Evolutionary conservation across 768 basidiomycete genomes (phyloP).

Genomic region (Pleurotus tuoliensis): DNA sequence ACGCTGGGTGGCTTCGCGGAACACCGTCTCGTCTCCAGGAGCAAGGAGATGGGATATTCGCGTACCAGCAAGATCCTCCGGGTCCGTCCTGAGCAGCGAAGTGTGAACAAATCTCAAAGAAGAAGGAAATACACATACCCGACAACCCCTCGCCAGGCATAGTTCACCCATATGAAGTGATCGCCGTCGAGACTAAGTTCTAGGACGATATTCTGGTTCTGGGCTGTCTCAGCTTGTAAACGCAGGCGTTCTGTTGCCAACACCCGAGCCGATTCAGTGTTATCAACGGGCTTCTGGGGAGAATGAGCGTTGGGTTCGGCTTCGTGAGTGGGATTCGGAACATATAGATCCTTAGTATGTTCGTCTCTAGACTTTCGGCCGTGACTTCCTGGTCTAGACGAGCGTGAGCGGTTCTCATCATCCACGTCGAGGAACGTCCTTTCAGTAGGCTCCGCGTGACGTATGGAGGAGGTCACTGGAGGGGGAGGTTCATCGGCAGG

Average conservation of each 20-base stretch:
- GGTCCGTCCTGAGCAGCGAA: slow-evolving; percentile 61
- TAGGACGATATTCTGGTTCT: slow-evolving; percentile 93
- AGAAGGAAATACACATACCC: slow-evolving; percentile 49
- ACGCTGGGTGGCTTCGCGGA: slow-evolving; percentile 80
- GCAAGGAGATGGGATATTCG: slow-evolving; percentile 81
- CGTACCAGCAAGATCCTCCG: slow-evolving; percentile 70
- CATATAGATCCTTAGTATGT: slow-evolving; percentile 42
- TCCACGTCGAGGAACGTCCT: slow-evolving; percentile 47
- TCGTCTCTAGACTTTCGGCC: slow-evolving; percentile 58
- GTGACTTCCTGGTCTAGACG: slow-evolving; percentile 46
- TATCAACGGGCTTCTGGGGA: slow-evolving; percentile 49
- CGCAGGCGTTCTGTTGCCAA: slow-evolving; percentile 85
- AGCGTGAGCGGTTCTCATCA: slow-evolving; percentile 48
- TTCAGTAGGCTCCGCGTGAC: slow-evolving; percentile 39
- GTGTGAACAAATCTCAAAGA: slow-evolving; percentile 2
- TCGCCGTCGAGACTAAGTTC: slow-evolving; percentile 94
- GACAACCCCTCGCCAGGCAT: slow-evolving; percentile 90
- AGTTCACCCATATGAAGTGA: slow-evolving; percentile 93
- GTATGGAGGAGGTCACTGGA: slow-evolving; percentile 28
- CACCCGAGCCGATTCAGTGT: slow-evolving; percentile 74
- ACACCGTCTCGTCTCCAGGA: slow-evolving; percentile 75
- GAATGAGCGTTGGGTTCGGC: slow-evolving; percentile 31
- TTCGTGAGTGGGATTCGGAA: slow-evolving; percentile 26
- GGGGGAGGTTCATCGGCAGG: slow-evolving; percentile 59
- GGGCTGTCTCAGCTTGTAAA: slow-evolving; percentile 89